Conservation (phyloP, 2,329 filamentous ascomycete species). For the Ambrosiella beaveri region DNA sequence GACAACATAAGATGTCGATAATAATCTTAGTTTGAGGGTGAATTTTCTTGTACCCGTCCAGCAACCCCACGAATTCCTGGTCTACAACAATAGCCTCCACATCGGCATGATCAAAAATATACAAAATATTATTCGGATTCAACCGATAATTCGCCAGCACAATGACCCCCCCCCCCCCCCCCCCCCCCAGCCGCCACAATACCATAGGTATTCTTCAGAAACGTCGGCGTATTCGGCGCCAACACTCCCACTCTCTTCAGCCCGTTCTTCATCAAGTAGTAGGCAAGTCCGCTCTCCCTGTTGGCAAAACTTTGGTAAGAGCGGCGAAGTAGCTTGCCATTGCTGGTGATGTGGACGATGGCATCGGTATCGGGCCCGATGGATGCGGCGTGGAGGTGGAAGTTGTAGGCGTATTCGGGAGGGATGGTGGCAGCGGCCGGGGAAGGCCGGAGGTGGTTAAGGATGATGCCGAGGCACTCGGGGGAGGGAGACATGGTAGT, state of each 20-base stretch:
- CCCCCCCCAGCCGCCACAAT: conserved; percentile 65
- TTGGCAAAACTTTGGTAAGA: conserved; percentile 72
- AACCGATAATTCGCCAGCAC: conserved; percentile 49
- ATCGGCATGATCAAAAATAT: conserved; percentile 77
- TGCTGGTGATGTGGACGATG: conserved; percentile 70
- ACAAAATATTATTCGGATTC: conserved; percentile 70
- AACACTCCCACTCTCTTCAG: conserved; percentile 70
- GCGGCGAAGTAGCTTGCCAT: conserved; percentile 54
- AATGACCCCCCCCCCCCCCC: conserved; percentile 59
- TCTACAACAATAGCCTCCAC: conserved; percentile 81
- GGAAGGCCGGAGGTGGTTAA: conserved; percentile 27
- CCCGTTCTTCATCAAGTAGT: conserved; percentile 61
- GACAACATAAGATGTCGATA: conserved; percentile 41
- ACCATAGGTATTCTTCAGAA: conserved; percentile 78
- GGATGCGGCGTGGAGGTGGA: conserved; percentile 60
- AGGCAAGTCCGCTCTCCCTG: conserved; percentile 72
- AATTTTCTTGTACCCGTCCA: conserved; percentile 45
- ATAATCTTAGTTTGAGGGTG: conserved; percentile 53
- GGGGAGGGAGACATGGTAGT: conserved; percentile 5
- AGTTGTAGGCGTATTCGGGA: conserved; percentile 23
- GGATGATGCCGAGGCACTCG: conserved; percentile 42
- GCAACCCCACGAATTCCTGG: conserved; percentile 53
- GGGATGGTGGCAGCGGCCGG: conserved; percentile 18
- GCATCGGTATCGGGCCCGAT: conserved; percentile 79
- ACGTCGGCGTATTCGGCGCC: conserved; percentile 83